phyloP scores from a whole-genome alignment of 768 basidiomycete species.

The Kwoniella newhampshirensis region DNA sequence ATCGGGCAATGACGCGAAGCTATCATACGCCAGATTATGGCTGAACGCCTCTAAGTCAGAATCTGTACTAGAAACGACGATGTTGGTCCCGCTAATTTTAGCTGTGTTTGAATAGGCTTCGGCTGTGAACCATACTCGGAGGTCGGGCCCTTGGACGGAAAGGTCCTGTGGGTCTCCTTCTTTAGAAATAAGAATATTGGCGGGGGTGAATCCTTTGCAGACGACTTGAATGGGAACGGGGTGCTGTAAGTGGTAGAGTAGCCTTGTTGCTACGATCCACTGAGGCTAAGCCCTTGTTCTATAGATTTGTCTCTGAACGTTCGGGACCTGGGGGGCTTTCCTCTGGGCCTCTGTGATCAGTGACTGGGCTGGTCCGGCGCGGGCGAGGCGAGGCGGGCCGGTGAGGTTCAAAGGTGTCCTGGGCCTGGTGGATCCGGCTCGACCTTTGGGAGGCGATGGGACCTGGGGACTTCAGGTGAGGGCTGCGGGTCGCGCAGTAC shows the following conservation, averaged over 20 bases:
- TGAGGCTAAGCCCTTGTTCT: slow-evolving; percentile 69
- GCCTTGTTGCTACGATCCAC: slow-evolving; percentile 75
- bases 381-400: background rate
- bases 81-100: slow-evolving; percentile 68
- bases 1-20: slow-evolving; percentile 66
- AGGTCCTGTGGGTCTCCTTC: slow-evolving; percentile 59
- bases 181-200: slow-evolving; percentile 65
- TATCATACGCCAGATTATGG: slow-evolving; percentile 81
- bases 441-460: too few relatives aligned
- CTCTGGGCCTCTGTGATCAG: background rate
- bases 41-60: slow-evolving; percentile 82
- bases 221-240: slow-evolving; percentile 72
- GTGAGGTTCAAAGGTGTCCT: background rate
- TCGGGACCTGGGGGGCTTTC: slow-evolving; percentile 11
- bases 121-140: slow-evolving; percentile 66
- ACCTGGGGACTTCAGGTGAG: too few relatives aligned
- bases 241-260: slow-evolving; percentile 76
- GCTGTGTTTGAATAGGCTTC: slow-evolving; percentile 67
- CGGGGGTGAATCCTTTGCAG: slow-evolving; percentile 75
- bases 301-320: slow-evolving; percentile 60
- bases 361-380: slow-evolving; percentile 4
- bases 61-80: slow-evolving; percentile 74
- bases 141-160: slow-evolving; percentile 57
- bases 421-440: too few relatives aligned
- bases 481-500: too few relatives aligned